phyloP scores from a whole-genome alignment of 2,329 filamentous ascomycete genomes.

The Arthroderma sp. region DNA sequence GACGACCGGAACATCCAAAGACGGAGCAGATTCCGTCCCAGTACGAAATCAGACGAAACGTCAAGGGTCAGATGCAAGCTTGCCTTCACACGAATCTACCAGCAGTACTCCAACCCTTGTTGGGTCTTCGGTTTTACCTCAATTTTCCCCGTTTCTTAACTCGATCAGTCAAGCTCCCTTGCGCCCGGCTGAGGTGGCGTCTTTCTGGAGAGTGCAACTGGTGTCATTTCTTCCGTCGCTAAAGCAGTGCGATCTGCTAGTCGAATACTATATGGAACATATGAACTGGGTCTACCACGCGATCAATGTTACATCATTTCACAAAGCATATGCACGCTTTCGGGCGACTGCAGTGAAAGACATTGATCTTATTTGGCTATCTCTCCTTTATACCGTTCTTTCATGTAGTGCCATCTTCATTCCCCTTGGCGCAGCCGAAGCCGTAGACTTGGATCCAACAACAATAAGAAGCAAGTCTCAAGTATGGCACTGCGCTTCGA shows the following conservation, averaged over 20 bases:
- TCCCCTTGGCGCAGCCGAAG: slow-evolving; percentile 14
- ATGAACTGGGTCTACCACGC: slow-evolving; percentile 21
- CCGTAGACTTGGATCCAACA: slow-evolving; percentile 11
- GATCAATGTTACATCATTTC: slow-evolving; percentile 15
- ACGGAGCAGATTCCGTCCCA: too few species aligned
- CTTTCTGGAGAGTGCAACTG: slow-evolving; percentile 15
- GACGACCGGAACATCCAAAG: too few species aligned
- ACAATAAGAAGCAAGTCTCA: slow-evolving; percentile 14
- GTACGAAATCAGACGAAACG: too few species aligned
- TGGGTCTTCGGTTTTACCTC: too few species aligned
- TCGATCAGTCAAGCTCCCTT: too few species aligned
- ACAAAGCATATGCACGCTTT: slow-evolving; percentile 15
- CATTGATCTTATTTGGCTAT: slow-evolving; percentile 21
- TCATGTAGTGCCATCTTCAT: slow-evolving; percentile 19
- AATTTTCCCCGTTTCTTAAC: too few species aligned
- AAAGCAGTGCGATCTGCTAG: slow-evolving; percentile 16
- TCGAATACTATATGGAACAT: slow-evolving; percentile 19
- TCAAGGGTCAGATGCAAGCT: too few species aligned
- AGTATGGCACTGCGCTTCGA: slow-evolving; percentile 19
- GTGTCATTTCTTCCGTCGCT: slow-evolving; percentile 11
- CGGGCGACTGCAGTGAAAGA: slow-evolving; percentile 16
- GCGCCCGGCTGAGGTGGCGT: slow-evolving; percentile 4
- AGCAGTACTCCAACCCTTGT: too few species aligned
- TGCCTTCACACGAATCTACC: too few species aligned
- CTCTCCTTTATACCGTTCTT: slow-evolving; percentile 19